A percentile compares a stretch with the other conserved stretches of the same genome.
Conservation (phyloP, 768 basidiomycete species). For the Sarcomyxa edulis region DNA sequence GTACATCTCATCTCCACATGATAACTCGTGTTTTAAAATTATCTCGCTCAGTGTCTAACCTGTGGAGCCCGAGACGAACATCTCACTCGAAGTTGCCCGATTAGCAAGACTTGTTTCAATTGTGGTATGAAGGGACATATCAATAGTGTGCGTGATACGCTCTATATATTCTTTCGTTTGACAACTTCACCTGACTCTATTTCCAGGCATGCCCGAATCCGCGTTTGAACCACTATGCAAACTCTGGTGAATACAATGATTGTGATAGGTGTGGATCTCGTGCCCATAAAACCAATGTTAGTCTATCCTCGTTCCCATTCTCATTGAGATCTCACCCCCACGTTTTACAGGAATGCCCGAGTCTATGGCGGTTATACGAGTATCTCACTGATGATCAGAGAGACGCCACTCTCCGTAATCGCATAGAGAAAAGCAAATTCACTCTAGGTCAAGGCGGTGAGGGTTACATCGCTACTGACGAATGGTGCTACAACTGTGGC, state of each 20-base stretch:
- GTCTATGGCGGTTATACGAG: slow-evolving; percentile 75
- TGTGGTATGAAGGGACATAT: slow-evolving; percentile 87
- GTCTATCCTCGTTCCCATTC: slow-evolving; percentile 13
- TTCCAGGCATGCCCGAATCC: slow-evolving; percentile 79
- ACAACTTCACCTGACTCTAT: slow-evolving; percentile 2
- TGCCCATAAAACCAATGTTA: slow-evolving; percentile 60
- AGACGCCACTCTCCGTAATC: slow-evolving; percentile 31
- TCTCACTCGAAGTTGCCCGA: slow-evolving; percentile 70
- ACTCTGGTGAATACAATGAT: slow-evolving; percentile 30
- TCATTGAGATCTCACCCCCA: background rate
- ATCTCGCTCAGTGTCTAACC: slow-evolving; percentile 56
- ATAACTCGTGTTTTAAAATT: slow-evolving; percentile 1
- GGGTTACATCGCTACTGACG: slow-evolving; percentile 66
- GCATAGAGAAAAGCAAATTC: slow-evolving; percentile 45
- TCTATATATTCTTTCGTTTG: background rate
- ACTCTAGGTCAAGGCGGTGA: slow-evolving; percentile 68
- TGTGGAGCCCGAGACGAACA: slow-evolving; percentile 82
- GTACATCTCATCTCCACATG: slow-evolving; percentile 18
- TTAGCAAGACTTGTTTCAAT: slow-evolving; percentile 73
- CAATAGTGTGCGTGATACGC: slow-evolving; percentile 41
- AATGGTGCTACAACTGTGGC: slow-evolving; percentile 85
- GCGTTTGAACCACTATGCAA: slow-evolving; percentile 18
- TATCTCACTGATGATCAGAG: slow-evolving; percentile 59
- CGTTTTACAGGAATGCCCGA: slow-evolving; percentile 67
- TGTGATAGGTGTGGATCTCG: slow-evolving; percentile 69